Base-by-base conservation (phyloP, 495 filamentous ascomycete genomes). In the Apodospora peruviana region DNA sequence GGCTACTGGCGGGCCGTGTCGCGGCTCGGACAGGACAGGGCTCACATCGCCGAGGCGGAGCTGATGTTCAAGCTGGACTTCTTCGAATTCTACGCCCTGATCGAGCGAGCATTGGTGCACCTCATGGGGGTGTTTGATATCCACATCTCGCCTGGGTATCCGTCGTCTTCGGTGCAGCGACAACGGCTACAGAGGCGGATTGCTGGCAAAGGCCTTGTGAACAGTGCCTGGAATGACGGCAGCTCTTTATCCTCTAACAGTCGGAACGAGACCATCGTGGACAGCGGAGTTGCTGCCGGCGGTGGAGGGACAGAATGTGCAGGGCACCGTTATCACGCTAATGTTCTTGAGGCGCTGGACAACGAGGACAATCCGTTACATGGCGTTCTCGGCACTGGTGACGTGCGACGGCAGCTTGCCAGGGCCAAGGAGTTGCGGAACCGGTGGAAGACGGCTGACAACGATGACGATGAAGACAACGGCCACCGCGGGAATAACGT, bases 61-160 rank as follows among this genome's bases (percentile, higher is more conserved):
- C 72, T 79, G 23, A 84, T 84, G 74, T 86, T 86, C 67, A 84
- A 85, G 58, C 65, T 85, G 5, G 83, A 86, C 52, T 86, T 85
- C 52, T 78, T 82, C 65, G 83, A 86, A 51, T 86, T 78, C 66
- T 85, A 85, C 70, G 78, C 80, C 50, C 66, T 84, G 0, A 69
- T 85, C 16, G 83, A 86, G 61, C 77, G 82, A 5, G 79, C 79
- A 0, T 68, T 85, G 3, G 79, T 84, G 1, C 80, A 82, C 42
- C 60, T 84, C 4, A 70, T 84, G 20, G 74, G 66, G 0, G 73
- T 85, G 0, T 82, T 78, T 41, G 77, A 74, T 14, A 72, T 84
- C 2, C 49, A 48, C 0, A 66, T 84, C 0, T 63, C 65, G 5
- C 51, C 66, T 5, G 43, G 18, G n/a, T n/a, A n/a, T n/a, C n/a